phyloP scores from a whole-genome alignment of 2,329 filamentous ascomycete genomes.

The Beauveria medogensis region DNA sequence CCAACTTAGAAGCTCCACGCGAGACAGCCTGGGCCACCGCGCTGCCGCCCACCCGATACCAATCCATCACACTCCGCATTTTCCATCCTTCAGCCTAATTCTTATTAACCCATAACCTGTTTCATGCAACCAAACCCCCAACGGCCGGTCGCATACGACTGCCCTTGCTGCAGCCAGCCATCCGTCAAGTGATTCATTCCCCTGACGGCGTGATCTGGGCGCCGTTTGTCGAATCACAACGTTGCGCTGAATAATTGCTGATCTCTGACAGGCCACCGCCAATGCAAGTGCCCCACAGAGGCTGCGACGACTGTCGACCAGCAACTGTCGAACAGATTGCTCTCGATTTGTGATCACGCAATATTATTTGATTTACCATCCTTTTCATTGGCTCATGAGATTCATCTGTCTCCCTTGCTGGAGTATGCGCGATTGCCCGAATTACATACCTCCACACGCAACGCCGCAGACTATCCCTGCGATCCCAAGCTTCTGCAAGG shows the following conservation, averaged over 20 bases:
- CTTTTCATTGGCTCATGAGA: background rate
- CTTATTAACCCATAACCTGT: background rate
- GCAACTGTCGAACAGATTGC: background rate
- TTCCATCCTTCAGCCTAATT: background rate
- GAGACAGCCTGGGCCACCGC: background rate
- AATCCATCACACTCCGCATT: background rate
- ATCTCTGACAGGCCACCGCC: constrained; percentile 17
- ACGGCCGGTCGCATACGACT: constrained; percentile 1
- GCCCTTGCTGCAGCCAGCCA: background rate
- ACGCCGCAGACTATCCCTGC: background rate
- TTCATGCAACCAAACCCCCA: background rate
- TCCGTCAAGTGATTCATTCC: constrained; percentile 4
- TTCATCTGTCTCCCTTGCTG: background rate
- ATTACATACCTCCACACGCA: background rate
- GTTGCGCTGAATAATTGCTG: constrained; percentile 20
- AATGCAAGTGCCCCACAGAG: background rate
- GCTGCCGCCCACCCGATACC: background rate
- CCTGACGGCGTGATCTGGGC: background rate
- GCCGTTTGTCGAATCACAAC: constrained; percentile 6
- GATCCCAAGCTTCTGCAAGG: background rate
- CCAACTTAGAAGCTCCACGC: constrained; percentile 8
- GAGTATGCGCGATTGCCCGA: constrained; percentile 2
- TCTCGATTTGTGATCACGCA: constrained; percentile 5
- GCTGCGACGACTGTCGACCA: background rate
- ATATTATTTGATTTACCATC: background rate